Evolutionary conservation across 352 stramenopile genomes (phyloP), one percentile per base, ranked within the genome.

Genomic region (Achlya hypogyna): DNA sequence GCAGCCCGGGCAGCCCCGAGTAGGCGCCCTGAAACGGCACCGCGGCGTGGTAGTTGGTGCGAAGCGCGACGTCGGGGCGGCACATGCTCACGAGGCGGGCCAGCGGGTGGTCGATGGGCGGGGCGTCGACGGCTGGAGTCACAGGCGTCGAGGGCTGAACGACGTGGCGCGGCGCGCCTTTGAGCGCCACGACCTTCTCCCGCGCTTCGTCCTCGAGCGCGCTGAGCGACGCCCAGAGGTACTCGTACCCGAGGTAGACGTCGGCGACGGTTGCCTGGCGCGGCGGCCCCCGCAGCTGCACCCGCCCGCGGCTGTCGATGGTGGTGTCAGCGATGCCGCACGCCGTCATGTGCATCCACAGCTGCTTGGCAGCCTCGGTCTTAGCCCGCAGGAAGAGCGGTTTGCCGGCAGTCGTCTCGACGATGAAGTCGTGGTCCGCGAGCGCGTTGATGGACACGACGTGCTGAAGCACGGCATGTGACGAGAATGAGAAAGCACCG

Each of bases 31-130:
- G 81, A 27, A 94, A 94, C 18, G 82, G 83, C 40, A 94, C 85
- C 82, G 91, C 91, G 16, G 83, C 82, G 28, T 91, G 70, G 69
- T 94, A 94, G 45, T 92, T 94, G 49, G 81, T 91, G n/a, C 85
- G 83, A 51, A 94, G 54, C 14, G 86, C 84, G 43, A 92, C 72
- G 53, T 92, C 82, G 0, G 83, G 75, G 27, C 78, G 89, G 18
- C 91, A 71, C 32, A 94, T 70, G 38, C 83, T 92, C 69, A 92
- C 87, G 43, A 94, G 87, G 5, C 84, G 85, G 34, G 78, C 68
- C 14, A 92, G 54, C 0, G 78, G 65, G 53, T 87, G 83, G 67
- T 93, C 83, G 51, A 79, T 73, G 1, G 82, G 75, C 18, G 78
- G 70, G 5, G 49, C n/a, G 9, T 84, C 63, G 18, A 72, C 71